Percentiles rank a stretch among this genome's conserved stretches.
These are phyloP conservation scores for Chaetothyriales sp. DNA, from an alignment of 2,329 filamentous ascomycete genomes.

Conservation along the genomic window DNA sequence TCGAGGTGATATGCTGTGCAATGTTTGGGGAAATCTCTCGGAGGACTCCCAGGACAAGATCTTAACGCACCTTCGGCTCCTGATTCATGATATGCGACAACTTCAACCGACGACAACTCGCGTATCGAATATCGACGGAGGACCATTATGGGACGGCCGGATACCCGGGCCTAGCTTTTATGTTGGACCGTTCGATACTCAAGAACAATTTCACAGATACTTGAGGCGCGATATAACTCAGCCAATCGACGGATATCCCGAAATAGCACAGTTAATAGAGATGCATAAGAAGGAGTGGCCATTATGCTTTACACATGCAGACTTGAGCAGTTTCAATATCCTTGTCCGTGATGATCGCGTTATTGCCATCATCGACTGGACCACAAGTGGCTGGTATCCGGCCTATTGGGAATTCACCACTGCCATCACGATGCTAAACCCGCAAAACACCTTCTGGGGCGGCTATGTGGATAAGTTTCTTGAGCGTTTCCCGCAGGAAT, in stretches of 20 bases:
- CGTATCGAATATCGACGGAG: slow-evolving; percentile 23
- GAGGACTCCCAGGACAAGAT: slow-evolving; percentile 25
- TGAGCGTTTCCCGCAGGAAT: slow-evolving; percentile 24
- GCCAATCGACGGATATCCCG: slow-evolving; percentile 17
- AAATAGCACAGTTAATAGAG: slow-evolving; percentile 24
- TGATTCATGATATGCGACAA: slow-evolving; percentile 22
- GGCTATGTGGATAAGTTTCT: slow-evolving; percentile 30
- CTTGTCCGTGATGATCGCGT: slow-evolving; percentile 17
- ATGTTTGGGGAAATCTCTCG: slow-evolving; percentile 21
- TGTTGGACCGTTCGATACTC: slow-evolving; percentile 23
- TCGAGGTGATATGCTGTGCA: slow-evolving; percentile 24
- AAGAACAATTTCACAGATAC: slow-evolving; percentile 27
- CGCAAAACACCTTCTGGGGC: slow-evolving; percentile 26
- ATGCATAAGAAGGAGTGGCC: slow-evolving; percentile 22
- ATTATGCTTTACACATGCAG: slow-evolving; percentile 38
- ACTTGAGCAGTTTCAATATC: slow-evolving; percentile 28
- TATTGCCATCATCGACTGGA: slow-evolving; percentile 18
- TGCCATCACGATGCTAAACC: slow-evolving; percentile 32
- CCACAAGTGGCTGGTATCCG: slow-evolving; percentile 18
- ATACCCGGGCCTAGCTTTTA: slow-evolving; percentile 18
- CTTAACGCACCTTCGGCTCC: slow-evolving; percentile 22
- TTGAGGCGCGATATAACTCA: slow-evolving; percentile 22
- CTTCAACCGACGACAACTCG: slow-evolving; percentile 19
- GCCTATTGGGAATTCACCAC: slow-evolving; percentile 19
- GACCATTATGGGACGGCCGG: slow-evolving; percentile 23